A percentile compares a stretch with the other conserved stretches of the same genome.
These are phyloP conservation scores for Sphaerobolus stellatus DNA, from an alignment of 1,284 basidiomycete genomes.

Conservation along the genomic window DNA sequence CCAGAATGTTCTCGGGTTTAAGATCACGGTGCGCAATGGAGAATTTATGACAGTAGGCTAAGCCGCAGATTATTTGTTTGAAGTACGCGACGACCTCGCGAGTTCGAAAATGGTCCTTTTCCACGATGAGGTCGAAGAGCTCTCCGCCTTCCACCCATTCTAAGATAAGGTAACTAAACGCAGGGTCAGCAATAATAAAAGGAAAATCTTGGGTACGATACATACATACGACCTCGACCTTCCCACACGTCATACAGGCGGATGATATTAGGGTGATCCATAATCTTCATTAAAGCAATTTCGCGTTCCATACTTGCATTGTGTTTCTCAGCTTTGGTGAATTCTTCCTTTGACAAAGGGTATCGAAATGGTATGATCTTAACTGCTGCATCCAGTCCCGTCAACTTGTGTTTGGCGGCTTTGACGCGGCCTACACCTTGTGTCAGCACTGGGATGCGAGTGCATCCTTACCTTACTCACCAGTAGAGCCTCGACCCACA, in stretches of 20 bases:
- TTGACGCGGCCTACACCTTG: conserved; percentile 75
- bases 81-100: conserved; percentile 92
- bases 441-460: background rate
- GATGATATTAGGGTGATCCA: conserved; percentile 97
- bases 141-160: conserved; percentile 98
- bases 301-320: conserved; percentile 93
- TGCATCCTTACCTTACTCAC: background rate
- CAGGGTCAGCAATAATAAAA: background rate
- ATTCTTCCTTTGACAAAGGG: conserved; percentile 76
- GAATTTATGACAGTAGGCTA: conserved; percentile 98
- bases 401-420: conserved; percentile 85
- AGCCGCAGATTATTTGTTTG: conserved; percentile 94
- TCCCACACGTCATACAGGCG: conserved; percentile 98
- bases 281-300: conserved; percentile 99
- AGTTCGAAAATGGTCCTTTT: conserved; percentile 78
- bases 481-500: conserved; percentile 71
- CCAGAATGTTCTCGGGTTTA: conserved; percentile 96
- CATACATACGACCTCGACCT: conserved; percentile 80
- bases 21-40: conserved; percentile 99
- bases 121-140: conserved; percentile 96
- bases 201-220: conserved; percentile 12
- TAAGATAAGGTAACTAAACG: conserved; percentile 77
- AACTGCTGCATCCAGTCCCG: conserved; percentile 93
- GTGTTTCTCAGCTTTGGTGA: conserved; percentile 83
- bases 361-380: conserved; percentile 93